Conservation (phyloP, 129 eudicot species). For the Calendula officinalis region DNA sequence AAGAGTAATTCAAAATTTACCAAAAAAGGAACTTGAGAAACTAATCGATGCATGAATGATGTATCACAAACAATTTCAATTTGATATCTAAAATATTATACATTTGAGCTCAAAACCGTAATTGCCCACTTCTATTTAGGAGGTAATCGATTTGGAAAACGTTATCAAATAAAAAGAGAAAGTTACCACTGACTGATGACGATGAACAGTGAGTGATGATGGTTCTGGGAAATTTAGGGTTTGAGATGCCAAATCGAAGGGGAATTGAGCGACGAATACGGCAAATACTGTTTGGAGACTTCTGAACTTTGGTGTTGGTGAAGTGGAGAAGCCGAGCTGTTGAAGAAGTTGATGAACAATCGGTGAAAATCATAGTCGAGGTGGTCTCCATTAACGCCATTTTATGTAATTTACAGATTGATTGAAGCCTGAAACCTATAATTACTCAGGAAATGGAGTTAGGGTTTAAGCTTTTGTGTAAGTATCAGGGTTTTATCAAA, state of each 20-base stretch:
- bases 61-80: constrained; percentile 6
- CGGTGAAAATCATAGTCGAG: constrained; percentile 34
- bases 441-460: constrained; percentile 22
- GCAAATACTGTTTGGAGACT: constrained; percentile 18
- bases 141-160: neutral
- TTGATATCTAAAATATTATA: neutral
- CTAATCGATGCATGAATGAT: neutral
- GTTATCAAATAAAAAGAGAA: neutral
- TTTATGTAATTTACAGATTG: constrained; percentile 27
- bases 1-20: neutral
- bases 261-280: constrained; percentile 25
- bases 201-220: constrained; percentile 34
- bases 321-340: constrained; percentile 43
- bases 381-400: constrained; percentile 42
- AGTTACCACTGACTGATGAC: constrained; percentile 36
- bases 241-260: constrained; percentile 10
- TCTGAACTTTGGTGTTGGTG: constrained; percentile 20
- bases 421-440: constrained; percentile 42
- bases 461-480: constrained; percentile 35
- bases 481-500: constrained; percentile 3
- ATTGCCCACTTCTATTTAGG: neutral
- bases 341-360: constrained; percentile 39
- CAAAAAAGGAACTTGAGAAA: constrained; percentile 3
- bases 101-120: neutral
- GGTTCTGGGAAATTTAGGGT: constrained; percentile 23